Percentiles rank a stretch among this genome's conserved stretches.
Conservation (phyloP, 2,329 filamentous ascomycete genomes). For the Zelopaecilomyces penicillatus region DNA sequence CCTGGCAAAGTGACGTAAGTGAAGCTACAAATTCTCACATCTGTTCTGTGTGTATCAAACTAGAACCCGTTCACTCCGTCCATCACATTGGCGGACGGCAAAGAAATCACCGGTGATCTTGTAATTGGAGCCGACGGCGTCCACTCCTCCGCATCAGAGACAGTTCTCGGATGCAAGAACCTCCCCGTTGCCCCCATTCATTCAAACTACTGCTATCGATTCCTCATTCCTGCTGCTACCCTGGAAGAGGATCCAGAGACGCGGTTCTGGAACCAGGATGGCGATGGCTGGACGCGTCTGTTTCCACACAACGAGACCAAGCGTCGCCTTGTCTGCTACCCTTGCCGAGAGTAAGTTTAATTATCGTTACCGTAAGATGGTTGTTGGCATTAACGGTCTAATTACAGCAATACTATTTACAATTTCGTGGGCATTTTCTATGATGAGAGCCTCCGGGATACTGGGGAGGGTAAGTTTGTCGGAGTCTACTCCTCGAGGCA, state of each 20-base stretch:
- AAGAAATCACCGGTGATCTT: conserved; percentile 24
- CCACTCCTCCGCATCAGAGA: conserved; percentile 24
- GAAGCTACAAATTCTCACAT: too few species aligned
- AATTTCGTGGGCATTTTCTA: conserved; percentile 27
- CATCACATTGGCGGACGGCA: conserved; percentile 21
- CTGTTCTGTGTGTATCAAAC: too few species aligned
- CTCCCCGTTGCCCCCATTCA: conserved; percentile 17
- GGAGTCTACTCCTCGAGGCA: neutral
- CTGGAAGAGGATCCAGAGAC: conserved; percentile 24
- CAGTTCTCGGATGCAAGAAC: conserved; percentile 19
- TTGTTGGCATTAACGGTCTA: neutral
- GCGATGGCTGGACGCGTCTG: conserved; percentile 17
- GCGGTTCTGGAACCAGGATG: conserved; percentile 20
- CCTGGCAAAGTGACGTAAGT: too few species aligned
- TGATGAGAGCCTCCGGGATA: conserved; percentile 12
- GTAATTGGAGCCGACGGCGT: conserved; percentile 38
- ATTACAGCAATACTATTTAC: conserved; percentile 20
- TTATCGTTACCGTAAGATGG: too few species aligned
- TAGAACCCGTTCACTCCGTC: conserved; percentile 19
- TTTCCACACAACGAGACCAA: conserved; percentile 14
- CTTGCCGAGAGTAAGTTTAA: conserved; percentile 21
- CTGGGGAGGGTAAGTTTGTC: neutral
- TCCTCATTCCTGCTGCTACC: conserved; percentile 22
- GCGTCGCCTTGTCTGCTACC: conserved; percentile 24
- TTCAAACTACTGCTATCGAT: conserved; percentile 28